Evolutionary conservation across 495 filamentous ascomycete species (phyloP).

Genomic region (Beverwykella pulmonaria): DNA sequence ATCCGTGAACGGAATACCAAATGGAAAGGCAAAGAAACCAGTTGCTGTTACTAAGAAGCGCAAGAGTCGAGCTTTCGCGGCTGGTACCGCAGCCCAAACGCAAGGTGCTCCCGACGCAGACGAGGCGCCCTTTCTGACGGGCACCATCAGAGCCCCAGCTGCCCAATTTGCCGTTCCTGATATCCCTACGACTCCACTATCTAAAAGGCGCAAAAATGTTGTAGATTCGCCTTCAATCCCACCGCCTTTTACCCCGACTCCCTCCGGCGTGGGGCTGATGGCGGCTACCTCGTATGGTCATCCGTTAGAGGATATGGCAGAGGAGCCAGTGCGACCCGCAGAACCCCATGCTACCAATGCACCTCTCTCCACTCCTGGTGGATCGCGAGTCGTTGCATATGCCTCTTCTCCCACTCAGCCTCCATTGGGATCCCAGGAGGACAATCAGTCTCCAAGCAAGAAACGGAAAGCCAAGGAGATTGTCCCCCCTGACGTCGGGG

Average conservation of each 20-base stretch:
- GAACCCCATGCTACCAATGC: constrained; percentile 72
- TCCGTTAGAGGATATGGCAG: constrained; percentile 7
- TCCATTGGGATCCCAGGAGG: constrained; percentile 12
- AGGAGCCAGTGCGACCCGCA: constrained; percentile 58
- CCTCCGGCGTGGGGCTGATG: constrained; percentile 18
- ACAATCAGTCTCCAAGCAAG: constrained; percentile 60
- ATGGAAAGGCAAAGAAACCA: constrained; percentile 12
- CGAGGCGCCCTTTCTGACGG: neutral
- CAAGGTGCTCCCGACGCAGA: neutral
- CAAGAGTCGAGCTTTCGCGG: constrained; percentile 22
- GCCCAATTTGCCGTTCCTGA: constrained; percentile 35
- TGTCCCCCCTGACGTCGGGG: constrained; percentile 24
- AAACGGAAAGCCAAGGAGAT: constrained; percentile 23
- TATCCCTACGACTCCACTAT: constrained; percentile 11
- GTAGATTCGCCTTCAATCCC: constrained; percentile 4
- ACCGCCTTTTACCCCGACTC: constrained; percentile 26
- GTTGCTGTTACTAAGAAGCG: constrained; percentile 23
- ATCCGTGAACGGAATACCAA: neutral
- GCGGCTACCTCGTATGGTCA: neutral
- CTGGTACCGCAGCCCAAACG: neutral
- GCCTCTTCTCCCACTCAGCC: constrained; percentile 25
- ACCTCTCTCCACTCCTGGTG: constrained; percentile 75
- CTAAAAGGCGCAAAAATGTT: constrained; percentile 26
- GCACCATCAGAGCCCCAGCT: neutral
- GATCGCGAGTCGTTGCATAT: constrained; percentile 67